These are phyloP conservation scores for Termitomyces sp. DNA, from an alignment of 768 basidiomycete species.

Conservation along the genomic window DNA sequence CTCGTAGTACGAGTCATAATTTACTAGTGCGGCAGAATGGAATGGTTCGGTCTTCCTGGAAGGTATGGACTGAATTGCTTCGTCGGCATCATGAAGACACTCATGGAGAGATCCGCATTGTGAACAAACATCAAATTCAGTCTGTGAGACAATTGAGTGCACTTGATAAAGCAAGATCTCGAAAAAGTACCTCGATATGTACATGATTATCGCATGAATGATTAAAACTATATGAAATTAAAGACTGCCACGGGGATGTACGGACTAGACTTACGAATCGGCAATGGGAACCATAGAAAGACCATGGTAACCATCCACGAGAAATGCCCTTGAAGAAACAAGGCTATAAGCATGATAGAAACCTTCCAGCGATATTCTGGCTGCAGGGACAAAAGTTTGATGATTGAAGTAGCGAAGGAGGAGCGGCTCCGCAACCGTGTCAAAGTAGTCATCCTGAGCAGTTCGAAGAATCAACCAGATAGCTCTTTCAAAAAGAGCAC, in stretches of 20 bases:
- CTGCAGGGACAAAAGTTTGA: constrained; percentile 2
- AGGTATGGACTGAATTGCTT: neutral
- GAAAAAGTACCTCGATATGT: constrained; percentile 57
- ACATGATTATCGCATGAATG: constrained; percentile 64
- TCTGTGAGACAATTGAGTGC: constrained; percentile 23
- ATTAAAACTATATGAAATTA: constrained; percentile 52
- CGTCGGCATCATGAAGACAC: constrained; percentile 58
- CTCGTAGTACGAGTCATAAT: constrained; percentile 43
- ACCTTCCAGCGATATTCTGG: constrained; percentile 24
- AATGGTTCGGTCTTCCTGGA: neutral
- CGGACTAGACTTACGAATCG: constrained; percentile 53
- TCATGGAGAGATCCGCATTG: constrained; percentile 63
- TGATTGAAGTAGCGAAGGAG: constrained; percentile 17
- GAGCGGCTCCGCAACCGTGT: neutral
- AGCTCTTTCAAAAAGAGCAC: neutral
- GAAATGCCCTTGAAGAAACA: constrained; percentile 78
- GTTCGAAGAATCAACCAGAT: neutral
- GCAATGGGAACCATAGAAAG: constrained; percentile 83
- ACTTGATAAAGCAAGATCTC: neutral
- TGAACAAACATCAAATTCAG: constrained; percentile 67
- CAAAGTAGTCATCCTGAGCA: constrained; percentile 19
- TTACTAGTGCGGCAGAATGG: neutral
- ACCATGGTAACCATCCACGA: constrained; percentile 77
- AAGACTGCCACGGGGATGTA: constrained; percentile 7
- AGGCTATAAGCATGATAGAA: constrained; percentile 54